Base-by-base conservation (phyloP, 2,329 filamentous ascomycete species). In the Phialemonium atrogriseum region DNA sequence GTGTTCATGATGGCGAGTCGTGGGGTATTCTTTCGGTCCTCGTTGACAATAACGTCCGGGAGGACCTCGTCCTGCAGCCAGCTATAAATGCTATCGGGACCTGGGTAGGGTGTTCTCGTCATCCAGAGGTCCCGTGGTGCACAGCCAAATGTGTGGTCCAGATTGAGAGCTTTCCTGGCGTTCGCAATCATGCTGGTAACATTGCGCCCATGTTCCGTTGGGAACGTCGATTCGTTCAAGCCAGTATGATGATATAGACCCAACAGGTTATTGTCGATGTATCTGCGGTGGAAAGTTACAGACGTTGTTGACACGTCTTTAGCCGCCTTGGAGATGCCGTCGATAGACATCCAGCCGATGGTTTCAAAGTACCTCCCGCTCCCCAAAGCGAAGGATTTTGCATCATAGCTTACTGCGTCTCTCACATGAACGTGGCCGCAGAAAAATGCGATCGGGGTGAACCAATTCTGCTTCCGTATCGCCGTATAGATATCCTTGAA, bases 311-410 rank as follows among this genome's bases (percentile, higher is more conserved):
- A 34, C 0, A 50, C 46, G 3, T 48, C 51, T 32, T 41, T 33
- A 41, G 37, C 41, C 39, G 16, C 38, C 42, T 60, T 62, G 24
- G 54, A 44, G 33, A 73, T 45, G 19, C 85, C 85, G 35, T 80
- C 70, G 27, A 95, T 77, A 0, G 87, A 94, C 73, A 91, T 77
- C 71, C 91, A 96, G 2, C 89, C 89, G 30, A 96, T 80, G 0
- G 89, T 95, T 62, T 96, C 89, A 66, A 95, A 82, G 55, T 95
- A 96, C 1, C 89, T 74, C 4, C 89, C 89, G 45, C 84, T 91
- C 24, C 87, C 87, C 5, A 96, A 64, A 1, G 80, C 88, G 40
- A 83, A 79, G 0, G 88, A 77, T 33, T 77, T 79, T 23, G 72
- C 70, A 54, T 95, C 89, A 47, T 85, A 95, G 37, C 71, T 75